Percentiles rank a stretch among this genome's conserved stretches.
phyloP scores from a whole-genome alignment of 163 green algal species.

The Prototheca cutis region DNA sequence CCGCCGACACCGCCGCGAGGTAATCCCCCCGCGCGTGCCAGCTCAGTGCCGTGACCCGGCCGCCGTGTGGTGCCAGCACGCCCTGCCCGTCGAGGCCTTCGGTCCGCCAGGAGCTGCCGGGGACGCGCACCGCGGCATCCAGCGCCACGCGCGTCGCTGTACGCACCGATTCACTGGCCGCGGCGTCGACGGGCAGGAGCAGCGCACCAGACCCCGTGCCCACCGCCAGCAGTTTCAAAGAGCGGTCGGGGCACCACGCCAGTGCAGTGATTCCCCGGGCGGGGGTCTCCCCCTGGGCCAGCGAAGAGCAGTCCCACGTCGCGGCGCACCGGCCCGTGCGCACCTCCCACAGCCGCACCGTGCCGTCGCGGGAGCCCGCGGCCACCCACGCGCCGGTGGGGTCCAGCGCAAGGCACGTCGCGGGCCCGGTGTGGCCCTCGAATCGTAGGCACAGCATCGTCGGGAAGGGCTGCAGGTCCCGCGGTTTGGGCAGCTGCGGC shows the following conservation, averaged over 20 bases:
- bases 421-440: conserved; percentile 58
- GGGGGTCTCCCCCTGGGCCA: background rate
- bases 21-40: conserved; percentile 92
- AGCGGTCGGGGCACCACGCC: conserved; percentile 63
- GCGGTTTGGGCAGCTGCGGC: conserved; percentile 86
- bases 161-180: conserved; percentile 34
- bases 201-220: conserved; percentile 40
- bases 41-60: conserved; percentile 32
- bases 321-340: conserved; percentile 39
- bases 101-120: conserved; percentile 6
- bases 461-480: conserved; percentile 88
- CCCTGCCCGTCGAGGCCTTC: background rate
- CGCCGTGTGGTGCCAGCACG: background rate
- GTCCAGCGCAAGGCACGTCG: conserved; percentile 52
- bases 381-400: conserved; percentile 74
- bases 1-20: conserved; percentile 72
- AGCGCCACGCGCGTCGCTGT: conserved; percentile 33
- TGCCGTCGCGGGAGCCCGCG: conserved; percentile 60
- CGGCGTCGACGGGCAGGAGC: conserved; percentile 41
- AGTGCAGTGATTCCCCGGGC: conserved; percentile 37
- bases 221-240: conserved; percentile 36
- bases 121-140: conserved; percentile 6
- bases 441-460: conserved; percentile 61
- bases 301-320: conserved; percentile 44
- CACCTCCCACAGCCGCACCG: conserved; percentile 75